phyloP scores from a whole-genome alignment of 2,329 filamentous ascomycete genomes.

The Thermothelomyces thermophilus region DNA sequence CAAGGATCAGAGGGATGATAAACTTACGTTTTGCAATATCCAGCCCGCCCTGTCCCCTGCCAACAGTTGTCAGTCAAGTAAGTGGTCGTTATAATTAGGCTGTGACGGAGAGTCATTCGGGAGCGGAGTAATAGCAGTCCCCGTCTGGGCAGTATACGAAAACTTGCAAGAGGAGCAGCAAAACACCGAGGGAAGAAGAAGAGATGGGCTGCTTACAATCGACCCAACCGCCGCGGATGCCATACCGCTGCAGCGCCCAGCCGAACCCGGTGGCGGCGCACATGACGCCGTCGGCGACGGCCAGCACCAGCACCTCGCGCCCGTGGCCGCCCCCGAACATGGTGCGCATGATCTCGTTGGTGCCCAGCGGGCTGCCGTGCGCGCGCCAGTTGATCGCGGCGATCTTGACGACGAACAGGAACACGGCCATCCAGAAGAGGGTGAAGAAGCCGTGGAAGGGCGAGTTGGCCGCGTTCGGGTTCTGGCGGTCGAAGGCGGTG shows the following conservation, averaged over 20 bases:
- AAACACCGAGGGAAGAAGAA: too few relatives aligned
- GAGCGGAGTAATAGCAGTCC: too few relatives aligned
- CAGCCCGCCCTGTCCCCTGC: conserved; percentile 62
- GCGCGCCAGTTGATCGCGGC: conserved; percentile 60
- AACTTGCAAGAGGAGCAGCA: too few relatives aligned
- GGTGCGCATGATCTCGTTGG: conserved; percentile 62
- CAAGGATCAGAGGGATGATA: too few relatives aligned
- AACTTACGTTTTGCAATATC: conserved; percentile 62
- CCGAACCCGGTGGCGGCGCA: conserved; percentile 59
- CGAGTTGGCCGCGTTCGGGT: conserved; percentile 55
- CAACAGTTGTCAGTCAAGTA: too few relatives aligned
- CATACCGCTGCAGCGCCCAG: conserved; percentile 57
- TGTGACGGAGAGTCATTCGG: too few relatives aligned
- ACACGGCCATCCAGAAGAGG: conserved; percentile 68
- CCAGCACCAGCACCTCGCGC: conserved; percentile 46
- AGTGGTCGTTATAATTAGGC: too few relatives aligned
- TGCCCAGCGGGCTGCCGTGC: conserved; percentile 63
- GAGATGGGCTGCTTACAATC: too few relatives aligned
- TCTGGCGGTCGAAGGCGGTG: conserved; percentile 68
- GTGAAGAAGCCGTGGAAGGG: conserved; percentile 76
- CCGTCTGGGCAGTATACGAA: too few relatives aligned
- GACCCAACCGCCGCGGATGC: conserved; percentile 48
- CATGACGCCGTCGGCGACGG: conserved; percentile 63
- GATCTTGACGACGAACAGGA: conserved; percentile 59
- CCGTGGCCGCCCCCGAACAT: conserved; percentile 44